Evolutionary conservation across 305 asterid species (phyloP), one percentile per base, ranked within the genome.

Genomic region (Fraxinus nigra): DNA sequence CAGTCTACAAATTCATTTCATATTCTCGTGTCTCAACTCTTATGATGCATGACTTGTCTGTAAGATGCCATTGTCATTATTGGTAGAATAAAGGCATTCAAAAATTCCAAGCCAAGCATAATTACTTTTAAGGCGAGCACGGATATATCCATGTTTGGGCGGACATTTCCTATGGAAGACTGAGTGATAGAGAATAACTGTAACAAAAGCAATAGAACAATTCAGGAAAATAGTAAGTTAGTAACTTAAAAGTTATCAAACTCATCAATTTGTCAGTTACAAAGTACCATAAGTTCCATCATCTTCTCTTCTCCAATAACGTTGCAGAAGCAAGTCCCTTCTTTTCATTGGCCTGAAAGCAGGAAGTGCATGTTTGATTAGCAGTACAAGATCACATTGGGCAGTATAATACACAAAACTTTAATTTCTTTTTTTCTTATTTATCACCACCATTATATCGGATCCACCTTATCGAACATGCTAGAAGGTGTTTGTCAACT

Each of bases 221-320:
- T 70, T 65, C 46, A 83, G 81, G 80, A 81, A 78, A 77, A 80
- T 7, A 72, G 67, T 78, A 56, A 65, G 79, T 79, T 37, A 40
- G 67, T 78, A 56, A 65, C 81, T 79, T 37, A 40, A 79, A 30
- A 67, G 13, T 22, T 75, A 46, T 77, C 35, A 65, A 30, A 43
- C 28, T 35, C 22, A 51, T 40, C 30, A n/a, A 32, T n/a, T n/a
- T 79, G 22, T 30, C 5, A 56, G 8, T 46, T n/a, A 48, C 34
- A 43, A 3, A 78, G 76, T 90, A 95, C 99, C 99, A 33, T 95
- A 95, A 69, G 97, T 91, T 84, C 97, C 98, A 79, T 95, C 98
- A 37, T 94, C 97, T 89, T 95, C 99, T 88, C 94, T 92, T 87
- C 98, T 95, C 98, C 99, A 95, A 86, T 92, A 92, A 24, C 98